These are phyloP conservation scores for Emericellopsis cladophorae DNA, from an alignment of 2,329 filamentous ascomycete genomes.

Conservation along the genomic window DNA sequence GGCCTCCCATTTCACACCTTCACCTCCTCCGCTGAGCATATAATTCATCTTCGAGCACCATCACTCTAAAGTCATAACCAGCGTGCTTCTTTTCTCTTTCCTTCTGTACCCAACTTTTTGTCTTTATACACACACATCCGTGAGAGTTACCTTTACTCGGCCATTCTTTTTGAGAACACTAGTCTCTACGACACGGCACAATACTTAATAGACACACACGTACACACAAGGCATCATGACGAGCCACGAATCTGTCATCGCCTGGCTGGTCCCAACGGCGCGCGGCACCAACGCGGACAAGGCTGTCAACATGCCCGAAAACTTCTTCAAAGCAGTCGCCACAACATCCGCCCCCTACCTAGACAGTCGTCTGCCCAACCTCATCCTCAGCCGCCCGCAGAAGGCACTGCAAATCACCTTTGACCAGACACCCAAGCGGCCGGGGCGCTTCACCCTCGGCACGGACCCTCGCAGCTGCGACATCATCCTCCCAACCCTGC, in stretches of 20 bases:
- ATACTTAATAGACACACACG: slow-evolving; percentile 1
- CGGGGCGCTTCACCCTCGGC: slow-evolving; percentile 23
- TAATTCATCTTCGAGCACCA: too few relatives aligned
- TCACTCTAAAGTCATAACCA: too few relatives aligned
- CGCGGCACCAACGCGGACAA: slow-evolving; percentile 19
- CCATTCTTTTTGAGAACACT: neutral
- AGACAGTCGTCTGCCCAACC: slow-evolving; percentile 14
- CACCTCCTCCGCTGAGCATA: too few relatives aligned
- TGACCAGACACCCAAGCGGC: slow-evolving; percentile 16
- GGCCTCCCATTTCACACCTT: too few relatives aligned
- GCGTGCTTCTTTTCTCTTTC: too few relatives aligned
- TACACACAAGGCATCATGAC: slow-evolving; percentile 7
- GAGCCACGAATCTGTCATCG: slow-evolving; percentile 17
- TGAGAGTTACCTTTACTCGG: neutral
- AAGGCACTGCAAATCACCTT: slow-evolving; percentile 23
- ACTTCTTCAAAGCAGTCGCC: slow-evolving; percentile 13
- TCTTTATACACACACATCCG: neutral
- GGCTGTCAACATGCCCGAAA: slow-evolving; percentile 16
- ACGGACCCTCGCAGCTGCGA: slow-evolving; percentile 22
- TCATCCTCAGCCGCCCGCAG: slow-evolving; percentile 11
- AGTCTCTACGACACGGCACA: neutral
- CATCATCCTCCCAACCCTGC: slow-evolving; percentile 19
- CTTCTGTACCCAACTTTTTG: neutral
- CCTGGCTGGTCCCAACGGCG: slow-evolving; percentile 25
- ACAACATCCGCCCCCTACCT: slow-evolving; percentile 12